A percentile compares a stretch with the other conserved stretches of the same genome.
These are phyloP conservation scores for Bryoglossum gracile DNA, from an alignment of 495 filamentous ascomycete species.

Conservation along the genomic window DNA sequence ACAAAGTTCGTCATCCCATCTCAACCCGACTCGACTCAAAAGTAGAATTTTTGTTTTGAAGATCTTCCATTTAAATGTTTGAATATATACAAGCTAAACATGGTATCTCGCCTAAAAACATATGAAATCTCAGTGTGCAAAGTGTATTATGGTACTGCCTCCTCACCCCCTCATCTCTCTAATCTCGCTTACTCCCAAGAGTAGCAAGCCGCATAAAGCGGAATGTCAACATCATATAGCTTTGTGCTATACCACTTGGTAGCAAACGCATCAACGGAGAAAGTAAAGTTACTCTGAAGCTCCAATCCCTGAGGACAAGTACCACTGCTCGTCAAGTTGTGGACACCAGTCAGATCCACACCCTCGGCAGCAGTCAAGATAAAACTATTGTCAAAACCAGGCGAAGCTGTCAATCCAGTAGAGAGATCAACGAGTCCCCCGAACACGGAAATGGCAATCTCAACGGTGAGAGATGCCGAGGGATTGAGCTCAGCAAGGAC, in stretches of 20 bases:
- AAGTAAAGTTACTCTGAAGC: slow-evolving; percentile 18
- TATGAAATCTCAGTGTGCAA: neutral
- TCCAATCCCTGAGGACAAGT: slow-evolving; percentile 14
- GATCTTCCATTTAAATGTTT: too few species aligned
- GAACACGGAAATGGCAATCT: slow-evolving; percentile 18
- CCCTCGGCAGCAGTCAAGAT: slow-evolving; percentile 10
- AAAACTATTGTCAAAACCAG: slow-evolving; percentile 20
- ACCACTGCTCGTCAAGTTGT: slow-evolving; percentile 6
- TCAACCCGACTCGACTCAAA: too few species aligned
- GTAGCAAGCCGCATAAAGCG: slow-evolving; percentile 20
- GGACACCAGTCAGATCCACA: slow-evolving; percentile 7
- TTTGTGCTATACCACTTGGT: slow-evolving; percentile 17
- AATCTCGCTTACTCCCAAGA: neutral
- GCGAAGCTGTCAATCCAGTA: slow-evolving; percentile 19
- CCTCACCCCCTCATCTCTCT: neutral
- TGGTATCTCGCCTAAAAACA: too few species aligned
- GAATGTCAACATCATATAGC: slow-evolving; percentile 16
- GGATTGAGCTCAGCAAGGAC: slow-evolving; percentile 20
- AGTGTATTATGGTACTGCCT: too few species aligned
- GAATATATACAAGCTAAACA: too few species aligned
- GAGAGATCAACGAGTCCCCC: slow-evolving; percentile 20
- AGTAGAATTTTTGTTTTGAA: too few species aligned
- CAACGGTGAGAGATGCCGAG: slow-evolving; percentile 15
- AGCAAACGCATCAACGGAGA: slow-evolving; percentile 16
- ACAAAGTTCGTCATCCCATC: too few species aligned